Percentiles rank a stretch among this genome's conserved stretches.
phyloP scores from a whole-genome alignment of 345 rosid species.

The Capsella bursapastoris region DNA sequence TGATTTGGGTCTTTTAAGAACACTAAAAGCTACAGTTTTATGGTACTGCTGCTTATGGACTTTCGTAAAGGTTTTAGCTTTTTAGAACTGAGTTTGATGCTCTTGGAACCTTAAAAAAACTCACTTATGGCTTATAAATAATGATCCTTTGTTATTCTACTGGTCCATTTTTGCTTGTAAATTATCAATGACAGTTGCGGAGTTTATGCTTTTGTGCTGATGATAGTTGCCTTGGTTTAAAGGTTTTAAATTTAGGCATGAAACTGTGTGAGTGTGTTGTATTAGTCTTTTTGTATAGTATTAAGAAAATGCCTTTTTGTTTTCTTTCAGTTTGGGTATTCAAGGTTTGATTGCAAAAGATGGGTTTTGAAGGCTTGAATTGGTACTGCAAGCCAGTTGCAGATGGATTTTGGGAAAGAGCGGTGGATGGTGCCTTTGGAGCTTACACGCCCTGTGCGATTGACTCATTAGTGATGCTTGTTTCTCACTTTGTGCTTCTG shows the following conservation, averaged over 20 bases:
- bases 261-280: not conserved
- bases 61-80: constrained; percentile 25
- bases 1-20: not conserved
- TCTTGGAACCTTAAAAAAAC: not conserved
- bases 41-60: constrained; percentile 3
- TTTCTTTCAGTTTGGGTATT: constrained; percentile 13
- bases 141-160: not conserved
- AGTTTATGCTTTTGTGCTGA: not conserved
- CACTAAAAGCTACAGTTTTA: not conserved
- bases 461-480: constrained; percentile 61
- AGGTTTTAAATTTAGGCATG: not conserved
- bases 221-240: not conserved
- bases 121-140: not conserved
- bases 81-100: constrained; percentile 1
- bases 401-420: constrained; percentile 65
- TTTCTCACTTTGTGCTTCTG: constrained; percentile 75
- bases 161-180: not conserved
- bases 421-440: constrained; percentile 71
- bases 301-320: constrained; percentile 25
- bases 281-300: not conserved
- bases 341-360: constrained; percentile 41
- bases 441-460: constrained; percentile 76
- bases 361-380: constrained; percentile 66
- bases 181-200: not conserved
- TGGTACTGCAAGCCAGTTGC: constrained; percentile 86